These are phyloP conservation scores for Ophiostoma montium DNA, from an alignment of 2,329 filamentous ascomycete genomes.

Conservation along the genomic window DNA sequence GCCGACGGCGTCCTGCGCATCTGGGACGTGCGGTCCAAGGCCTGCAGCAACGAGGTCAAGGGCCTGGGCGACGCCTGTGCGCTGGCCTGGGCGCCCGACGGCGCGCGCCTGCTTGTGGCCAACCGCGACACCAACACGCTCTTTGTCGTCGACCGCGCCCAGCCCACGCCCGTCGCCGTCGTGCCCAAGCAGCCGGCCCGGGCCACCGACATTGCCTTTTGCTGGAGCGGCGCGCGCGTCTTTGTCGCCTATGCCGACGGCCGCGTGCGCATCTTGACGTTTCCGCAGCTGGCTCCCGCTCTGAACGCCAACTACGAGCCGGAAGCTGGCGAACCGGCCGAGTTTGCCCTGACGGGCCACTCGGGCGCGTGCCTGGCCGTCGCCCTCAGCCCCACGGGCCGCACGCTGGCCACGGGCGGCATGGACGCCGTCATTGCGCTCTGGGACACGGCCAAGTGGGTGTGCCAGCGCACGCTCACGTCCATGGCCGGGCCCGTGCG, in stretches of 20 bases:
- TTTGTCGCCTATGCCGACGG: conserved; percentile 60
- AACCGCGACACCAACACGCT: conserved; percentile 32
- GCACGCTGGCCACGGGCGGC: conserved; percentile 60
- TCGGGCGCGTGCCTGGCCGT: conserved; percentile 57
- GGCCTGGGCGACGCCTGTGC: conserved; percentile 54
- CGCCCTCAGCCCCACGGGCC: conserved; percentile 55
- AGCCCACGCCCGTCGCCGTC: conserved; percentile 38
- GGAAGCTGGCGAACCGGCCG: conserved; percentile 21
- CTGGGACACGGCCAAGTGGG: conserved; percentile 68
- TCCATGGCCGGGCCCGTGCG: conserved; percentile 55
- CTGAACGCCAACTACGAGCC: conserved; percentile 33
- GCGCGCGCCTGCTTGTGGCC: conserved; percentile 54
- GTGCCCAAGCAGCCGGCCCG: conserved; percentile 48
- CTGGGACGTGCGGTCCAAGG: conserved; percentile 66
- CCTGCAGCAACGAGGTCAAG: conserved; percentile 54
- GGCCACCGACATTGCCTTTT: conserved; percentile 62
- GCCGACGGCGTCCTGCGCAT: conserved; percentile 61
- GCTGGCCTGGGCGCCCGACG: conserved; percentile 60
- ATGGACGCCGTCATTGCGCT: conserved; percentile 62
- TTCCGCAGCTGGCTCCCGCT: conserved; percentile 46
- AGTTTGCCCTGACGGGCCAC: conserved; percentile 56
- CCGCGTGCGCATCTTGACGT: conserved; percentile 54
- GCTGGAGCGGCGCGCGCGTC: conserved; percentile 56
- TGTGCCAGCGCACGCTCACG: conserved; percentile 57
- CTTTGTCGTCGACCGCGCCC: conserved; percentile 46